Conservation (phyloP, 2,329 filamentous ascomycete species). For the Neofusicoccum cordaticola region DNA sequence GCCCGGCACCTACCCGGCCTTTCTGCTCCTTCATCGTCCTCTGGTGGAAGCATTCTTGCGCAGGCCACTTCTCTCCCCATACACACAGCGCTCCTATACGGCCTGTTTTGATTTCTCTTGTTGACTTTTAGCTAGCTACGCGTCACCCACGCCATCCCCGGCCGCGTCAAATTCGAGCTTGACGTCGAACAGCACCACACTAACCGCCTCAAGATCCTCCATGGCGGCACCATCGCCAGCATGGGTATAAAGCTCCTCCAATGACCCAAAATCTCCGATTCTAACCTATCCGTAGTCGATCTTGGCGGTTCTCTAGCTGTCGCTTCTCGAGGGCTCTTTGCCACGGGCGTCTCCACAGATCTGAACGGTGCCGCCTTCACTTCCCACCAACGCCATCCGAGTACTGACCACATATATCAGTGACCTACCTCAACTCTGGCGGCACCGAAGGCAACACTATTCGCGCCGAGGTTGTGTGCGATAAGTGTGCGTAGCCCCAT, state of each 20-base stretch:
- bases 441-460: conserved; percentile 62
- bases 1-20: too few species aligned
- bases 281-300: conserved; percentile 47
- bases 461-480: conserved; percentile 61
- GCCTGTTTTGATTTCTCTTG: background rate
- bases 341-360: conserved; percentile 66
- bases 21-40: too few species aligned
- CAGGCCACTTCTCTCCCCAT: too few species aligned
- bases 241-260: conserved; percentile 47
- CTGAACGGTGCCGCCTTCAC: conserved; percentile 49
- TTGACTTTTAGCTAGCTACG: conserved; percentile 53
- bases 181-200: conserved; percentile 73
- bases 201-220: conserved; percentile 74
- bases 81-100: too few species aligned
- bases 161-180: conserved; percentile 72
- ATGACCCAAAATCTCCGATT: background rate
- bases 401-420: conserved; percentile 29
- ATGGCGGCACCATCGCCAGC: conserved; percentile 75
- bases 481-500: conserved; percentile 55
- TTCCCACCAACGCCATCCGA: background rate
- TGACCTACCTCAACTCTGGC: conserved; percentile 63
- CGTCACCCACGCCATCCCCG: conserved; percentile 61
- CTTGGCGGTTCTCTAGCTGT: conserved; percentile 65
- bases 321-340: conserved; percentile 62
- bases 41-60: too few species aligned